Base-by-base conservation (phyloP, 2,329 filamentous ascomycete genomes). In the Verticillium isaacii region DNA sequence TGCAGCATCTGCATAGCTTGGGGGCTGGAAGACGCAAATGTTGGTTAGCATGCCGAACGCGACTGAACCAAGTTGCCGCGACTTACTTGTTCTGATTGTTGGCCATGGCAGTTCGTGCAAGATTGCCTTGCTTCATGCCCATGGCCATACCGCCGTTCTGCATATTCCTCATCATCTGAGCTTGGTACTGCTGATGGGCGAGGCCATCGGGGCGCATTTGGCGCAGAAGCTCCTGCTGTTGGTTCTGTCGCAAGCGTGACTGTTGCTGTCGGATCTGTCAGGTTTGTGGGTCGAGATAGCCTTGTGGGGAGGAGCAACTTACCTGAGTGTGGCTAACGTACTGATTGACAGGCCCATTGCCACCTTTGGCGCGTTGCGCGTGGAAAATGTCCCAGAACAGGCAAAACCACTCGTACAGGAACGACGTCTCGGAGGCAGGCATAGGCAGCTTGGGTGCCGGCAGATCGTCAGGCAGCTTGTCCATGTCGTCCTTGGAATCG, bases 341-440 rank as follows among this genome's bases (percentile, higher is more conserved):
- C 78, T 91, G 87, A 65, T 84, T 84, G 56, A 92, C 88, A 63
- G 85, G 84, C 32, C 79, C 76, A 71, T 82, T 88, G 61, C 83
- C 83, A 60, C 85, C 85, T 74, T 87, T 89, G 70, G 83, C 85
- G 71, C 92, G 90, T 72, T 94, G 91, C 61, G 92, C 92, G 71
- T 88, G 88, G 76, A 91, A 96, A 68, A 98, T 92, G 71, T 99
- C 95, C 93, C 93, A 98, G 75, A 99, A 99, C 59, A 97, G 85
- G 71, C 89, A 92, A 80, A 96, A 99, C 95, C 95, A 99, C 71
- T 98, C 95, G 68, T 92, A 90, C n/a, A 99, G 82, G 71, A 99
- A 98, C 32, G 91, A 92, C 65, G 85, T 90, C 69, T 89, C 90
- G 60, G 84, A 84, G 64, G 82, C 81, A 57, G 85, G 84, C 72